Base-by-base conservation (phyloP, 176 grass and related monocot species). In the Raddia guianensis region DNA sequence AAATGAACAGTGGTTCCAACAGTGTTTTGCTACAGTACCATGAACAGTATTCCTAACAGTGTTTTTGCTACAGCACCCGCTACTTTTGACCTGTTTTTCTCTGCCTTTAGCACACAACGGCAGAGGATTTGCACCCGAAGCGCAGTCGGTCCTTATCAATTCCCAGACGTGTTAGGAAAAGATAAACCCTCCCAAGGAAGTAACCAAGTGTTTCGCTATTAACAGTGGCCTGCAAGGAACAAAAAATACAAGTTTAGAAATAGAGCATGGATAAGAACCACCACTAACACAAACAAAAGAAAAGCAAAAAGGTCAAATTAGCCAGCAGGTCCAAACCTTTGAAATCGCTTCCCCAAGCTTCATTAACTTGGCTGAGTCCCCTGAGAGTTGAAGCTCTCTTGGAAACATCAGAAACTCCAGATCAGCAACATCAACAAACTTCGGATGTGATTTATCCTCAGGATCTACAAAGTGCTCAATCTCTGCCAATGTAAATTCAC, bases 381-480 rank as follows among this genome's bases (percentile, higher is more conserved):
- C 89, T 27, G 86, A 85, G 21, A 94, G 77, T 66, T 94, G 92
- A 50, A 89, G n/a, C 48, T 88, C 89, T 80, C 92, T 87, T 9
- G 92, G 89, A 50, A 89, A 94, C 92, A 94, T 94, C 67, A 89
- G 71, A 64, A 94, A 94, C 59, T 91, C 92, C 78, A 92, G 70
- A 62, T 78, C 62, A 55, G 90, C 90, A 83, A 96, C 85, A 81
- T 96, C 85, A 81, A 3, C 76, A 86, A 96, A 96, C 57, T 96
- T 96, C 16, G 93, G 85, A 56, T 96, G 93, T 48, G 90, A 93
- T 60, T 96, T 96, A 49, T 90, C 93, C 49, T 93, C 82, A 43
- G 90, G 93, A 83, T 96, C 93, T 21, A 96, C 90, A 81, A 96
- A 96, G 66, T 96, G 93, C 76, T 96, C 87, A 84, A 96, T 93